These are phyloP conservation scores for Penicillium diatomitis DNA, from an alignment of 495 filamentous ascomycete genomes.

Conservation along the genomic window DNA sequence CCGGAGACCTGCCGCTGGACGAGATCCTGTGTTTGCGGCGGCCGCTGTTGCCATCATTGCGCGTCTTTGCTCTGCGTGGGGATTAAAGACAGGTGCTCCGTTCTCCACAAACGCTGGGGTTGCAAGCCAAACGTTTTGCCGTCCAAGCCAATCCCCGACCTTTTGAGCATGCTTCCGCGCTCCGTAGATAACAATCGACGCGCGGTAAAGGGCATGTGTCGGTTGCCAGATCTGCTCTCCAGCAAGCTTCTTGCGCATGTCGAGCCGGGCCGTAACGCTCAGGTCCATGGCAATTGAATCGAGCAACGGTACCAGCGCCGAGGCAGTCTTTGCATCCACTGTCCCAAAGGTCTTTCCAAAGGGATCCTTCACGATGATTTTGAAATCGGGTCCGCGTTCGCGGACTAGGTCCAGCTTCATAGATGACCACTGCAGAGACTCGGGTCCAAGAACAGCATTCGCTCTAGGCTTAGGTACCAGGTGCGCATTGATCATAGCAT, in stretches of 20 bases:
- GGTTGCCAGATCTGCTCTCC: constrained; percentile 49
- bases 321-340: constrained; percentile 61
- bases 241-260: constrained; percentile 45
- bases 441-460: constrained; percentile 36
- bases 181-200: constrained; percentile 72
- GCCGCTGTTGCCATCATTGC: constrained; percentile 20
- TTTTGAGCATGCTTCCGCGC: constrained; percentile 51
- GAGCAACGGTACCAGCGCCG: constrained; percentile 59
- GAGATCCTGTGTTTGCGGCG: constrained; percentile 14
- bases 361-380: constrained; percentile 62
- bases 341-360: constrained; percentile 61
- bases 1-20: constrained; percentile 19
- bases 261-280: constrained; percentile 57
- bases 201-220: constrained; percentile 41
- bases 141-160: constrained; percentile 58
- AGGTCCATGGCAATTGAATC: constrained; percentile 52
- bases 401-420: constrained; percentile 63
- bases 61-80: constrained; percentile 45
- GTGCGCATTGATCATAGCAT: constrained; percentile 57
- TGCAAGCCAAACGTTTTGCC: constrained; percentile 55
- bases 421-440: constrained; percentile 49
- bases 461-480: constrained; percentile 55
- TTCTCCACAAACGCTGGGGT: constrained; percentile 53
- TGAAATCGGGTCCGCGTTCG: constrained; percentile 40
- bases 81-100: constrained; percentile 60